phyloP scores from a whole-genome alignment of 495 filamentous ascomycete species.

The Neurospora sp. region DNA sequence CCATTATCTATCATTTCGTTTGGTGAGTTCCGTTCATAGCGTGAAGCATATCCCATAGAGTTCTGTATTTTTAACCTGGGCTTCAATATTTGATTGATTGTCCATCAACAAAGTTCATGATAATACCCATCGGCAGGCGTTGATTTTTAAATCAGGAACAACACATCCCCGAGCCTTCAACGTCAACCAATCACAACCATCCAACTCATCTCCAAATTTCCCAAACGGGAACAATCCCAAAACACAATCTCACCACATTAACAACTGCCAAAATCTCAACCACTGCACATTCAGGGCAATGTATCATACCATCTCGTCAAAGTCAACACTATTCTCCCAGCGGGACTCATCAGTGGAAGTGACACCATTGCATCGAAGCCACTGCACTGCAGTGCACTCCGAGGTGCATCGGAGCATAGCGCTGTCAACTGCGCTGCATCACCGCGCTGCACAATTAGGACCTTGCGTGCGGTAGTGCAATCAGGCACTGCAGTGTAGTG shows the following conservation, averaged over 20 bases:
- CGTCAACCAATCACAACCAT: not conserved
- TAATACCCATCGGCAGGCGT: not conserved
- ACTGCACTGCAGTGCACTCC: not conserved
- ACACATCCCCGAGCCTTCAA: not conserved
- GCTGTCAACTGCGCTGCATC: no score
- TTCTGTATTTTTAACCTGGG: no score
- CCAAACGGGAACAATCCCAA: not conserved
- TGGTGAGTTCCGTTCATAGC: no score
- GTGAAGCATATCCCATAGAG: no score
- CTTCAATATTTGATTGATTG: not conserved
- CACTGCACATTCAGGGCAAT: not conserved
- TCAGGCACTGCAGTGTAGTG: no score
- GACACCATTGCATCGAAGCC: not conserved
- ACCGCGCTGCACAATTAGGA: no score
- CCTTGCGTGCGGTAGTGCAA: no score
- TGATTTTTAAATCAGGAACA: not conserved
- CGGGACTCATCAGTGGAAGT: not conserved
- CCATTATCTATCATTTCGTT: not conserved
- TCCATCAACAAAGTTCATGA: not conserved
- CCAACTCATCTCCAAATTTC: not conserved
- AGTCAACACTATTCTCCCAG: not conserved
- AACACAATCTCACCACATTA: not conserved
- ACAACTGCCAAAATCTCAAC: not conserved
- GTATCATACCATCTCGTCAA: not conserved
- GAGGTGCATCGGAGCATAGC: no score